Conservation (phyloP, 495 filamentous ascomycete genomes). For the Daldinia concentrica region DNA sequence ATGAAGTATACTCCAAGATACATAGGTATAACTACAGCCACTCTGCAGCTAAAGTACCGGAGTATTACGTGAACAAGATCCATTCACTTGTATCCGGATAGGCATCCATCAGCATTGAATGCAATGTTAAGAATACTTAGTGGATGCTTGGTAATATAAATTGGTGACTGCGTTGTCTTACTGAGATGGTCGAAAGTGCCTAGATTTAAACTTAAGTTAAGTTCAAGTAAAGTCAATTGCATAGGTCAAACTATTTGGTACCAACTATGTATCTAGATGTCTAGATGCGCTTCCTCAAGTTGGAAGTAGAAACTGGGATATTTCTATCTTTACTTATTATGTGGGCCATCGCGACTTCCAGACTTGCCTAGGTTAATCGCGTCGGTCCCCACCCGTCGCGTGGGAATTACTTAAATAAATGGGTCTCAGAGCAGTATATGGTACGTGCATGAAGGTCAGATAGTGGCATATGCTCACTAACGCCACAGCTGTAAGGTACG, state of each 20-base stretch:
- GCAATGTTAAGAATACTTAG: neutral
- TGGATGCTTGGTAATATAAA: neutral
- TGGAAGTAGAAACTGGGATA: neutral
- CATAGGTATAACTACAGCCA: neutral
- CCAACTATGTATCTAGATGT: too few species aligned
- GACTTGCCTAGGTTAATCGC: constrained; percentile 31
- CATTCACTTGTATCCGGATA: neutral
- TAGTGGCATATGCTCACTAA: constrained; percentile 9
- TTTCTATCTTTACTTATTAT: constrained; percentile 1
- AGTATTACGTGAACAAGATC: neutral
- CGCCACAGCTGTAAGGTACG: constrained; percentile 31
- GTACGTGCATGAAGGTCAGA: constrained; percentile 30
- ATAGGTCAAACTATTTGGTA: neutral
- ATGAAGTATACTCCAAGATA: neutral
- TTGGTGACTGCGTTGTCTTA: neutral
- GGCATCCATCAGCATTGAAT: neutral
- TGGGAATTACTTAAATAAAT: constrained; percentile 31
- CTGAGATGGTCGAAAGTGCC: neutral
- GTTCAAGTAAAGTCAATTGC: neutral
- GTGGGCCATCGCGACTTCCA: constrained; percentile 19
- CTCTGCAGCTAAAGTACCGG: neutral
- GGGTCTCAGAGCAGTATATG: constrained; percentile 19
- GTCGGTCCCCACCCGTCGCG: constrained; percentile 38
- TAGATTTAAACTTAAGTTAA: neutral
- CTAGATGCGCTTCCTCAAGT: neutral